Evolutionary conservation across 2,329 filamentous ascomycete genomes (phyloP).

Genomic region (Calonectria hawksworthii): DNA sequence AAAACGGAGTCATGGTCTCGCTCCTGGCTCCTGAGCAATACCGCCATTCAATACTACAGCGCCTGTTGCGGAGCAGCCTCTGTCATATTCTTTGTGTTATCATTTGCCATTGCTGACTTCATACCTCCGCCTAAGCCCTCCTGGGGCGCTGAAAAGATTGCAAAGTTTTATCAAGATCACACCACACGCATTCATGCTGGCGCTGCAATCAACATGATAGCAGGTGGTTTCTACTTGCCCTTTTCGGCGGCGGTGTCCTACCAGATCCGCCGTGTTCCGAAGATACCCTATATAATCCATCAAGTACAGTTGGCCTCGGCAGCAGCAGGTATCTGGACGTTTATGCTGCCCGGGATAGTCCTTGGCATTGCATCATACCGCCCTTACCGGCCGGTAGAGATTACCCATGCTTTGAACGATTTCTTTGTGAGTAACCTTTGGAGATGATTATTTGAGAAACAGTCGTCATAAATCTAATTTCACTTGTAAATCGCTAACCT

Average conservation of each 20-base stretch:
- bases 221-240: constrained; percentile 30
- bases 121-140: constrained; percentile 21
- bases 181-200: constrained; percentile 26
- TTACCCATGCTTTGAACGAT: constrained; percentile 33
- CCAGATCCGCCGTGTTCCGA: constrained; percentile 28
- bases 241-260: constrained; percentile 28
- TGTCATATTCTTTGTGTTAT: constrained; percentile 24
- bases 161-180: constrained; percentile 28
- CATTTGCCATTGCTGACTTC: constrained; percentile 23
- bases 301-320: constrained; percentile 30
- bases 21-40: constrained; percentile 25
- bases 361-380: constrained; percentile 30
- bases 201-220: constrained; percentile 27
- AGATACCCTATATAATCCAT: constrained; percentile 27
- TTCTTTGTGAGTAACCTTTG: constrained; percentile 19
- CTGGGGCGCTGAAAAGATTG: constrained; percentile 24
- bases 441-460: neutral
- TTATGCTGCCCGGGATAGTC: constrained; percentile 33
- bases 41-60: constrained; percentile 28
- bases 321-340: constrained; percentile 28
- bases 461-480: neutral
- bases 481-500: neutral
- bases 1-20: neutral
- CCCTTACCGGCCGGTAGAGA: constrained; percentile 29
- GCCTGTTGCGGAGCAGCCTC: constrained; percentile 22